Evolutionary conservation across 2,329 filamentous ascomycete genomes (phyloP).

Genomic region (Botryotinia calthae): DNA sequence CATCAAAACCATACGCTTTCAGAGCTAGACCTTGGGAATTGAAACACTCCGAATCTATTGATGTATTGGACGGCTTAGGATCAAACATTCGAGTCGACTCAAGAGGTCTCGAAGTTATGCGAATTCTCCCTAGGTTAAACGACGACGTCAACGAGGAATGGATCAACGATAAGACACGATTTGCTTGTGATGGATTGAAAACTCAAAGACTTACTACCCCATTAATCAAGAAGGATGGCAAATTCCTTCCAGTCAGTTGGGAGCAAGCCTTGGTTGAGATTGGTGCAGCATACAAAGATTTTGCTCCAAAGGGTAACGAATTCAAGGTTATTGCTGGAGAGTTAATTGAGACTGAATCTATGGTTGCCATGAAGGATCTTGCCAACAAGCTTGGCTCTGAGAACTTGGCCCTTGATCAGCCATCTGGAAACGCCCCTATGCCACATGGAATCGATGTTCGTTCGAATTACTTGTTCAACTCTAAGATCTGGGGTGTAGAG

Average conservation of each 20-base stretch:
- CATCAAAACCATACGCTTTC: slow-evolving; percentile 97
- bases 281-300: slow-evolving; percentile 71
- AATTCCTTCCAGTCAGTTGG: slow-evolving; percentile 92
- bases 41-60: slow-evolving; percentile 92
- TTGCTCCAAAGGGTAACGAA: slow-evolving; percentile 84
- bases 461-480: slow-evolving; percentile 96
- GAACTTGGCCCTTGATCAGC: slow-evolving; percentile 89
- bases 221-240: slow-evolving; percentile 80
- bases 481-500: slow-evolving; percentile 88
- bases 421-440: slow-evolving; percentile 75
- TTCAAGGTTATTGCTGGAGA: slow-evolving; percentile 94
- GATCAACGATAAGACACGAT: slow-evolving; percentile 98
- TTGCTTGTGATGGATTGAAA: slow-evolving; percentile 94
- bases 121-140: slow-evolving; percentile 86
- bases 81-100: slow-evolving; percentile 95
- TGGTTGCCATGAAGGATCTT: slow-evolving; percentile 96
- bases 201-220: slow-evolving; percentile 94
- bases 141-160: slow-evolving; percentile 99
- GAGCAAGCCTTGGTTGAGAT: slow-evolving; percentile 92
- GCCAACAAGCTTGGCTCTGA: slow-evolving; percentile 96
- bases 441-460: slow-evolving; percentile 92
- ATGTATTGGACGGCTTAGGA: slow-evolving; percentile 88
- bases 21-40: slow-evolving; percentile 95
- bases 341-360: slow-evolving; percentile 84
- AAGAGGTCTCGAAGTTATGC: slow-evolving; percentile 93